Conservation (phyloP, 139 green algal genomes). For the Chlorella vulgaris region DNA sequence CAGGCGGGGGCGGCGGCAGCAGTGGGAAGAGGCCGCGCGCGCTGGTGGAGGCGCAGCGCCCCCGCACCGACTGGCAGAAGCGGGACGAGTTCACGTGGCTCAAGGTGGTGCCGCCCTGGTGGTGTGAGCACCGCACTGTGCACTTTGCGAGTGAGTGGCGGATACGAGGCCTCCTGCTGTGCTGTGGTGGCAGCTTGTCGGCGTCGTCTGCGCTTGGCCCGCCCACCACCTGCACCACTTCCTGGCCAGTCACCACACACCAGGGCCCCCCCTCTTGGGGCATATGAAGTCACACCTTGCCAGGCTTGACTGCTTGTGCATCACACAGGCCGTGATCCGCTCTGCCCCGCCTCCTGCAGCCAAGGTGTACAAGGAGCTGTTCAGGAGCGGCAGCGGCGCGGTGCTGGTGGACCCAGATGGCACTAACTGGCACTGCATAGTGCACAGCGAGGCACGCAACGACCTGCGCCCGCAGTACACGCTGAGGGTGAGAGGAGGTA, state of each 20-base stretch:
- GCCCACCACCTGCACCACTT: neutral
- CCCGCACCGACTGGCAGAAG: slow-evolving; percentile 51
- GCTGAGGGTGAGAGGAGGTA: slow-evolving; percentile 27
- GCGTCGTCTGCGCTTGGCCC: neutral
- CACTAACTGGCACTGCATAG: slow-evolving; percentile 16
- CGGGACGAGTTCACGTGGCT: slow-evolving; percentile 35
- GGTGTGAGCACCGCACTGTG: slow-evolving; percentile 48
- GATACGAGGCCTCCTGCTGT: too few species aligned
- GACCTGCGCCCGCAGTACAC: slow-evolving; percentile 49
- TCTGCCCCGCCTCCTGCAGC: slow-evolving; percentile 32
- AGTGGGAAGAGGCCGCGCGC: neutral
- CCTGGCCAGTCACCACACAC: neutral
- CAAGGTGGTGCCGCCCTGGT: slow-evolving; percentile 53
- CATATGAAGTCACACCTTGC: too few species aligned
- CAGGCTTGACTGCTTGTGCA: too few species aligned
- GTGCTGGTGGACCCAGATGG: slow-evolving; percentile 31
- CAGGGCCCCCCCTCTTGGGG: too few species aligned
- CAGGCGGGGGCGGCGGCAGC: neutral
- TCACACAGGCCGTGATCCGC: neutral
- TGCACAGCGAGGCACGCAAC: slow-evolving; percentile 43
- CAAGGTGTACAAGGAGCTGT: slow-evolving; percentile 50
- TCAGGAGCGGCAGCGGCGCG: slow-evolving; percentile 8
- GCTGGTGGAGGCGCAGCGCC: slow-evolving; percentile 11
- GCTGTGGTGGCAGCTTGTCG: too few species aligned
- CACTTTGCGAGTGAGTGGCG: slow-evolving; percentile 51